Percentiles rank a stretch among this genome's conserved stretches.
Evolutionary conservation across 2,329 filamentous ascomycete genomes (phyloP).

Genomic region (Bipolaris gigantea): DNA sequence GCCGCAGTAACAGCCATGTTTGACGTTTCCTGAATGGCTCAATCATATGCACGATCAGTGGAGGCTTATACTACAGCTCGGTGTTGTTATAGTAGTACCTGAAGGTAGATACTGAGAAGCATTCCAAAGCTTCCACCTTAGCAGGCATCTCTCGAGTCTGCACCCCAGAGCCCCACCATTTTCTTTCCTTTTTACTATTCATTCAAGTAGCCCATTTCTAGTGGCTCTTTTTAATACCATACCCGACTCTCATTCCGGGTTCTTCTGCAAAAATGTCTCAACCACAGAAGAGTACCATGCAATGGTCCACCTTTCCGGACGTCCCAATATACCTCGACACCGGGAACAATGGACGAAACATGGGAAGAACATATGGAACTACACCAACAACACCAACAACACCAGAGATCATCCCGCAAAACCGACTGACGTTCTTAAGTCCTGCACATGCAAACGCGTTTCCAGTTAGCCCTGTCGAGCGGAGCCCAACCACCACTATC

Average conservation of each 20-base stretch:
- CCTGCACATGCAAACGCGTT: background rate
- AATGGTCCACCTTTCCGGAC: slow-evolving; percentile 26
- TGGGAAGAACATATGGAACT: slow-evolving; percentile 21
- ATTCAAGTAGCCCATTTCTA: background rate
- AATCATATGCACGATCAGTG: slow-evolving; percentile 15
- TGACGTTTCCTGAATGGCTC: slow-evolving; percentile 26
- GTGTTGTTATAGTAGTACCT: slow-evolving; percentile 20
- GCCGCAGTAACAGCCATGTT: slow-evolving; percentile 25
- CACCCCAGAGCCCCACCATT: background rate
- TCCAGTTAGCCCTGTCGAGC: background rate
- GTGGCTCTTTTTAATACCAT: slow-evolving; percentile 20
- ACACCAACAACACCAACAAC: slow-evolving; percentile 29
- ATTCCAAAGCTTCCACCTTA: slow-evolving; percentile 12
- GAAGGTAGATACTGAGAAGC: slow-evolving; percentile 15
- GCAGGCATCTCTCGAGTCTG: slow-evolving; percentile 3
- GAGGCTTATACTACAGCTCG: slow-evolving; percentile 18
- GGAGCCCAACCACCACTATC: slow-evolving; percentile 24
- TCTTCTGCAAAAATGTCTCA: slow-evolving; percentile 7
- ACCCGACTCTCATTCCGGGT: slow-evolving; percentile 15
- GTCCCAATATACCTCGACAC: slow-evolving; percentile 34
- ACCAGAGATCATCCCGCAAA: slow-evolving; percentile 12
- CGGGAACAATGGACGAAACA: slow-evolving; percentile 11
- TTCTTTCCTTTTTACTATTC: background rate
- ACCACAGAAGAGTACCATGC: slow-evolving; percentile 10
- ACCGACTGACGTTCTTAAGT: slow-evolving; percentile 3